Conservation (phyloP, 441 rosid genomes). For the Arabidopsis lyrata region DNA sequence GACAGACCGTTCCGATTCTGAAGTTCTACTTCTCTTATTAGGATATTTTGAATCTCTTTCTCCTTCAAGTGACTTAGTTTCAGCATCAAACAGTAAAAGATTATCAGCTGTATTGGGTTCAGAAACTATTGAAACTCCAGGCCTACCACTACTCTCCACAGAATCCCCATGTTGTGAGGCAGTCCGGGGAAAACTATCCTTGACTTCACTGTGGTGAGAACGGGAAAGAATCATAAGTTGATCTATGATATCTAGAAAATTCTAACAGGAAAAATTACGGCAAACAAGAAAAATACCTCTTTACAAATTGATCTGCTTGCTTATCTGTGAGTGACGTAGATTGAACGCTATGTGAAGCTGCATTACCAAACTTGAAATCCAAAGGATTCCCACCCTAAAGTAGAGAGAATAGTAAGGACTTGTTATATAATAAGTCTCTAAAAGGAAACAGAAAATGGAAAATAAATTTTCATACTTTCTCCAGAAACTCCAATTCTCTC, state of each 20-base stretch:
- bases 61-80: conserved; percentile 65
- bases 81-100: conserved; percentile 80
- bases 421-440: conserved; percentile 22
- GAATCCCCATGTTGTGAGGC: conserved; percentile 95
- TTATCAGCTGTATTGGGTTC: conserved; percentile 95
- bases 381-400: conserved; percentile 97
- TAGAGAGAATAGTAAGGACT: conserved; percentile 35
- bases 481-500: conserved; percentile 95
- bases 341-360: conserved; percentile 83
- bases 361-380: conserved; percentile 85
- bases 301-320: conserved; percentile 79
- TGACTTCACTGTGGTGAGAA: conserved; percentile 78
- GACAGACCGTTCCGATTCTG: conserved; percentile 70
- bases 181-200: conserved; percentile 87
- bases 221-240: conserved; percentile 31
- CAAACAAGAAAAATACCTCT: conserved; percentile 67
- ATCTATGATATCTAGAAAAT: conserved; percentile 2
- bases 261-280: conserved; percentile 16
- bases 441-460: conserved; percentile 34
- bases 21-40: conserved; percentile 57
- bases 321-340: conserved; percentile 88
- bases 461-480: conserved; percentile 79
- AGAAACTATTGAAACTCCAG: conserved; percentile 63
- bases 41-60: conserved; percentile 54
- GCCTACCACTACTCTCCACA: conserved; percentile 96